Evolutionary conservation across 2,329 filamentous ascomycete genomes (phyloP).

Genomic region (Exophiala sp.): DNA sequence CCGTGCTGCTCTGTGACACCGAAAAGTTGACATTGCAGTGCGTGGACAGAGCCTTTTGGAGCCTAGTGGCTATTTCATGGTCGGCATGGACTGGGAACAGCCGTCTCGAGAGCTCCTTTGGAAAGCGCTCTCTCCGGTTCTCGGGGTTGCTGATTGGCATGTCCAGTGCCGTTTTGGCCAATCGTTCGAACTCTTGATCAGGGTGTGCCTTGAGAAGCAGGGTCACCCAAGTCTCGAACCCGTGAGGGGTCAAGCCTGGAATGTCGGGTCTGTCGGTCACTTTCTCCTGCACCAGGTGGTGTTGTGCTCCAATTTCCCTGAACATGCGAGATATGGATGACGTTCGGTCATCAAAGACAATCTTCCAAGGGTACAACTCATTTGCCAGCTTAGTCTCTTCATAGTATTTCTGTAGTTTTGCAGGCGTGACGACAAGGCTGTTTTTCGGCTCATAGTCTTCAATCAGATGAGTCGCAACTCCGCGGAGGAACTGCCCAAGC

Average conservation of each 20-base stretch:
- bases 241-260: constrained; percentile 60
- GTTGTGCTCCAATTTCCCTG: constrained; percentile 49
- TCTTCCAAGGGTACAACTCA: constrained; percentile 64
- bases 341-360: constrained; percentile 52
- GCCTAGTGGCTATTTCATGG: constrained; percentile 50
- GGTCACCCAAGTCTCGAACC: constrained; percentile 66
- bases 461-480: constrained; percentile 67
- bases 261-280: constrained; percentile 51
- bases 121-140: constrained; percentile 65
- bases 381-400: constrained; percentile 56
- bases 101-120: constrained; percentile 68
- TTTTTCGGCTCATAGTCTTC: constrained; percentile 62
- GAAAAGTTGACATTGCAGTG: constrained; percentile 46
- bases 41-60: constrained; percentile 56
- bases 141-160: constrained; percentile 65
- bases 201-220: constrained; percentile 69
- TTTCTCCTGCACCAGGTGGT: constrained; percentile 58
- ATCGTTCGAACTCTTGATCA: constrained; percentile 64
- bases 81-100: constrained; percentile 61
- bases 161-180: constrained; percentile 61
- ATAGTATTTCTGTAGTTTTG: constrained; percentile 71
- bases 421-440: constrained; percentile 66
- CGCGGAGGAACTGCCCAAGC: constrained; percentile 64
- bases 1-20: constrained; percentile 32
- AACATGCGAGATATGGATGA: constrained; percentile 56